phyloP scores from a whole-genome alignment of 768 basidiomycete species.

The Suillus plorans region DNA sequence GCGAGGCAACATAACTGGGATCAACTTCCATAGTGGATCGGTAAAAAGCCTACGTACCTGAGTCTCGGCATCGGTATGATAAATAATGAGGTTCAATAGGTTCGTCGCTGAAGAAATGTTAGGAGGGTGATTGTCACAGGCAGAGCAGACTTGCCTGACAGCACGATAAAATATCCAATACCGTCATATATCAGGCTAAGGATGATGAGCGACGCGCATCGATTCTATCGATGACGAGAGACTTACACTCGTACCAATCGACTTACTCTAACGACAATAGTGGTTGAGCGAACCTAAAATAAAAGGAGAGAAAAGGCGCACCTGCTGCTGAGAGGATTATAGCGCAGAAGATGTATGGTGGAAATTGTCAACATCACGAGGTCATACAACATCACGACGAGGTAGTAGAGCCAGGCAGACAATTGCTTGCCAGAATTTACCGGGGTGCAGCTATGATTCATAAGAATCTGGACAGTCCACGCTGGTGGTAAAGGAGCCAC shows the following conservation, averaged over 20 bases:
- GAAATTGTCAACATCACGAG: conserved; percentile 49
- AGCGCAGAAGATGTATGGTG: conserved; percentile 48
- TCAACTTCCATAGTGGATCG: conserved; percentile 8
- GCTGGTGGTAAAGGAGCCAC: conserved; percentile 7
- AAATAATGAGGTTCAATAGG: conserved; percentile 51
- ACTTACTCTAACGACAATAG: conserved; percentile 18
- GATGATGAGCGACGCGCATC: conserved; percentile 5
- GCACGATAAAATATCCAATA: conserved; percentile 56
- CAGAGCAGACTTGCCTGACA: conserved; percentile 42
- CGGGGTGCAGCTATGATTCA: conserved; percentile 46
- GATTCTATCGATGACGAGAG: not conserved
- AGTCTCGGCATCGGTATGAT: conserved; percentile 37
- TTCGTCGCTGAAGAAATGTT: conserved; percentile 40
- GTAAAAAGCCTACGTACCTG: conserved; percentile 38
- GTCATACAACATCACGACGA: conserved; percentile 59
- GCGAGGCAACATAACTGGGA: conserved; percentile 9
- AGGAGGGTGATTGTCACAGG: not conserved
- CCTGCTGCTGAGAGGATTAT: conserved; percentile 33
- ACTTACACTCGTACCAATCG: conserved; percentile 30
- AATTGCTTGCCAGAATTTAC: conserved; percentile 33
- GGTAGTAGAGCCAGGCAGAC: conserved; percentile 57
- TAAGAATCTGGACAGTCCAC: not conserved
- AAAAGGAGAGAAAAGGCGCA: conserved; percentile 11
- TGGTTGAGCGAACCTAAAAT: conserved; percentile 2
- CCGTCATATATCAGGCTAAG: conserved; percentile 69